Conservation (phyloP, 2,329 filamentous ascomycete species). For the Beauveria sp. region DNA sequence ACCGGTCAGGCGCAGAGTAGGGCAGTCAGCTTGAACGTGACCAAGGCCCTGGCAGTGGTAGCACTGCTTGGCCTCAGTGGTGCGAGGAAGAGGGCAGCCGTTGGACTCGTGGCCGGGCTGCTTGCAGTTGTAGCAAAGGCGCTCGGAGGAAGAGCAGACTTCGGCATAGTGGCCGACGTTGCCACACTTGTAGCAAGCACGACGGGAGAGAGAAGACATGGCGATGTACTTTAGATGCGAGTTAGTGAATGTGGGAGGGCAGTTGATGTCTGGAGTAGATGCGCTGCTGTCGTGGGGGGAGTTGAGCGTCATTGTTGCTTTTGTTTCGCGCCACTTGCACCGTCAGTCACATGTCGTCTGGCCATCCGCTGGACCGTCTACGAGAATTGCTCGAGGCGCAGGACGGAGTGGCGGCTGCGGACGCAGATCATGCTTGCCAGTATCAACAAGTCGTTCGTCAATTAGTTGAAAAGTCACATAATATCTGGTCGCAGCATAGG, state of each 20-base stretch:
- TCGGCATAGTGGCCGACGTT: conserved; percentile 77
- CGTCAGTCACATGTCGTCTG: not conserved
- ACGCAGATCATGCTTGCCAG: not conserved
- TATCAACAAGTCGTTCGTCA: not conserved
- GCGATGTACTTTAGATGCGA: conserved; percentile 25
- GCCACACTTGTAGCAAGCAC: conserved; percentile 77
- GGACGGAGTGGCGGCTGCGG: not conserved
- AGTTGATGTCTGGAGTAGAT: not conserved
- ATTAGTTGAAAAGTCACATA: not conserved
- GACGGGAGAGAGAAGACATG: conserved; percentile 76
- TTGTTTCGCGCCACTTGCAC: not conserved
- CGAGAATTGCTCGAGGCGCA: not conserved
- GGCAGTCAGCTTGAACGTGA: conserved; percentile 98
- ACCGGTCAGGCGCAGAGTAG: conserved; percentile 84
- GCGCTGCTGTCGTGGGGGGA: not conserved
- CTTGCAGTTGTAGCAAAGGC: conserved; percentile 94
- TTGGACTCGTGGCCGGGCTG: conserved; percentile 81
- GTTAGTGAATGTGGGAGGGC: not conserved
- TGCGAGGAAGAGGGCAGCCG: conserved; percentile 90
- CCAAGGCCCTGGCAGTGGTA: conserved; percentile 98
- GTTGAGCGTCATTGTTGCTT: not conserved
- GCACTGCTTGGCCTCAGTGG: conserved; percentile 98
- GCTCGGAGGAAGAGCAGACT: conserved; percentile 95
- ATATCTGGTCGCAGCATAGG: not conserved
- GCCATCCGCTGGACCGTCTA: not conserved